phyloP scores from a whole-genome alignment of 2,329 filamentous ascomycete species.

The Botrytis porri region DNA sequence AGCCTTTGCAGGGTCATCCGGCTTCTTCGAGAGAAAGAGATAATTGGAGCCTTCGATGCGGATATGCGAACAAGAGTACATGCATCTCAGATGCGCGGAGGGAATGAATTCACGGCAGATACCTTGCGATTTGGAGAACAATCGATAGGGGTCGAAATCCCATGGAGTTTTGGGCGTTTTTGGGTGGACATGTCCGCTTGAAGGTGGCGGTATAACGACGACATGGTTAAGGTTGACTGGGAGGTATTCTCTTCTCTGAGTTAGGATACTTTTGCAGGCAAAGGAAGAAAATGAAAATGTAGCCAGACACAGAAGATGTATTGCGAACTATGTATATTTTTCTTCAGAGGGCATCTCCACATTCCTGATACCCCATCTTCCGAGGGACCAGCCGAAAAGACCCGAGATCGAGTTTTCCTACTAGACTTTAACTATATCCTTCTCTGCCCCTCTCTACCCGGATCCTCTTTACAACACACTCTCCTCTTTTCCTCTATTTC shows the following conservation, averaged over 20 bases:
- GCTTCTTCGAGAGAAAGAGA: conserved; percentile 88
- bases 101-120: not conserved
- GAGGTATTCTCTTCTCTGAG: not conserved
- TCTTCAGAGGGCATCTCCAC: conserved; percentile 8
- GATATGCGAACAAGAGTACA: not conserved
- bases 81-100: conserved; percentile 1
- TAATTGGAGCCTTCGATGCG: conserved; percentile 39
- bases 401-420: not conserved
- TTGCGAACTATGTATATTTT: conserved; percentile 5
- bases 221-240: not conserved
- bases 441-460: not conserved
- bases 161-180: conserved; percentile 17
- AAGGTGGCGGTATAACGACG: not conserved
- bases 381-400: not conserved
- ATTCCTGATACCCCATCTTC: not conserved
- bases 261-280: conserved; percentile 2
- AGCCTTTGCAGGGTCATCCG: conserved; percentile 80
- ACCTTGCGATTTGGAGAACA: not conserved
- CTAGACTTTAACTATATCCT: not conserved
- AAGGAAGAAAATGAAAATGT: not conserved
- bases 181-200: not conserved
- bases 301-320: not conserved
- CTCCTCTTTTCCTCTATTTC: not conserved
- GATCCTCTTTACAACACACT: not conserved
- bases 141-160: conserved; percentile 1